Base-by-base conservation (phyloP, 2,329 filamentous ascomycete genomes). In the Xylariaceae sp. region DNA sequence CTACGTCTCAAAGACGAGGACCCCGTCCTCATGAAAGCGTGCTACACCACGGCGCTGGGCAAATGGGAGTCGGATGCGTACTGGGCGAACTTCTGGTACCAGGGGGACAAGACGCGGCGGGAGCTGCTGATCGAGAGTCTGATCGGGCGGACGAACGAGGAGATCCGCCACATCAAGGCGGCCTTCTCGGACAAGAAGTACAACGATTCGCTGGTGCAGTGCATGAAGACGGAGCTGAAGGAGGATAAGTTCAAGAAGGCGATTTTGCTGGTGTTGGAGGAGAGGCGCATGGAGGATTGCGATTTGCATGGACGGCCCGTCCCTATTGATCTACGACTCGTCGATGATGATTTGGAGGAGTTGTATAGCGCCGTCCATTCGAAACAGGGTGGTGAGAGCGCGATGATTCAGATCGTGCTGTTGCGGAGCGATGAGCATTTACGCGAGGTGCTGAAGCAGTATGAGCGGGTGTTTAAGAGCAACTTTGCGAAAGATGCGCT, bases 31-130 rank as follows among this genome's bases (percentile, higher is more conserved):
- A 93, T 92, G 76, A 97, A 97, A 75, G 89, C 89, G 5, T 92
- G 88, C 70, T 97, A 97, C 73, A 86, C 92, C 2, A 92, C 90
- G 2, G 92, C 93, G 0, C 82, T 97, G 0, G 94, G 94, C 8
- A 83, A 83, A 55, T 97, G 92, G 87, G 94, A 97, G 76, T 88
- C 87, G 66, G 94, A 99, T 73, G 90, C 91, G 0, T 96, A 96
- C 79, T 99, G 94, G 92, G 92, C 93, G 61, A 97, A 97, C 73
- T 96, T 91, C 74, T 97, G 92, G 87, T 97, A 97, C 76, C 93
- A 97, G 71, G 87, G 88, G 44, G 89, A 93, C 73, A 89, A 88
- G 68, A 90, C 87, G 6, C 83, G 91, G 2, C 85, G 92, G 4
- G 93, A 97, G 74, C 80, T 99, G 42, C 82, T 99, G 56, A 97